phyloP scores from a whole-genome alignment of 129 eudicot genomes.

The Daucus carota region DNA sequence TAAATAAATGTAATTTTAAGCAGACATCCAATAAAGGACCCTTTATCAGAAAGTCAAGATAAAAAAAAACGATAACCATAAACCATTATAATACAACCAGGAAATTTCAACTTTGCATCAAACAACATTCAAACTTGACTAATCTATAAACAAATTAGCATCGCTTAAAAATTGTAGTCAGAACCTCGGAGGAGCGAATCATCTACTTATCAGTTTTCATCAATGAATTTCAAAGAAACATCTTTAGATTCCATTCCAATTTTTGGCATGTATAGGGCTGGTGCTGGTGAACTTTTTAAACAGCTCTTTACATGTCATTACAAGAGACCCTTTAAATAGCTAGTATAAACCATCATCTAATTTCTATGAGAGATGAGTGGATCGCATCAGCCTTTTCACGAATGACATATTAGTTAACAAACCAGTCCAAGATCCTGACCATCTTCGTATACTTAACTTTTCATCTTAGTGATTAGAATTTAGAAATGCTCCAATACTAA shows the following conservation, averaged over 20 bases:
- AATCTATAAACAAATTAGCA: background rate
- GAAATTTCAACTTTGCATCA: background rate
- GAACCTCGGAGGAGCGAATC: too few relatives aligned
- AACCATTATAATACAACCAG: background rate
- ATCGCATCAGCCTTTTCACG: background rate
- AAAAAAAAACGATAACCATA: background rate
- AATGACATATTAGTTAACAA: too few relatives aligned
- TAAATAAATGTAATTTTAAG: background rate
- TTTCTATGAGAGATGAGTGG: background rate
- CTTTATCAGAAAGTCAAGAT: background rate
- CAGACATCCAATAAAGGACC: background rate
- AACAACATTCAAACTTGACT: background rate
- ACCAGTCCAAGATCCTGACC: background rate
- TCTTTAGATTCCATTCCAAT: too few relatives aligned
- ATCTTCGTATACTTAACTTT: too few relatives aligned
- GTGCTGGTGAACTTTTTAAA: background rate
- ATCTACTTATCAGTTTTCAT: too few relatives aligned
- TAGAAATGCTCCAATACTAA: too few relatives aligned
- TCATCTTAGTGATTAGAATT: too few relatives aligned
- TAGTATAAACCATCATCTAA: background rate
- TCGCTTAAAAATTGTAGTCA: background rate
- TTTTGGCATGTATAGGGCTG: background rate
- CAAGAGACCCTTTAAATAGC: background rate
- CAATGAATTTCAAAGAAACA: background rate
- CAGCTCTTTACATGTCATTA: background rate